These are phyloP conservation scores for Pleomassaria siparia DNA, from an alignment of 2,329 filamentous ascomycete species.

Conservation along the genomic window DNA sequence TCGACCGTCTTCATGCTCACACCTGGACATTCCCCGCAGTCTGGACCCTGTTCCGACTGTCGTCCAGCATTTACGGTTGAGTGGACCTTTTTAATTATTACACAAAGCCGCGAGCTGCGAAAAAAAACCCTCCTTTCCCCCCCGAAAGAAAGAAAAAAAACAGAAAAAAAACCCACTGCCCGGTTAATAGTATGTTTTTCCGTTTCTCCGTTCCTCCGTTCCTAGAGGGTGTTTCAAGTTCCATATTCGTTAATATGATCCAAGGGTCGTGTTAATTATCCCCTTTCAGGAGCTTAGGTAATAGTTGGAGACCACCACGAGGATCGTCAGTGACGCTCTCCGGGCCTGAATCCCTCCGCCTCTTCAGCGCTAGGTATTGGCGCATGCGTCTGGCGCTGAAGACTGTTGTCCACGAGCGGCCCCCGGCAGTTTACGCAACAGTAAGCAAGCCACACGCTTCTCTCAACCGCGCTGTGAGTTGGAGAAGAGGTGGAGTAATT, in stretches of 20 bases:
- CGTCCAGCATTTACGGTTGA: conserved; percentile 3
- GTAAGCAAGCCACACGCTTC: conserved; percentile 19
- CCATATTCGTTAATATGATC: background rate
- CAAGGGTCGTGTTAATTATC: background rate
- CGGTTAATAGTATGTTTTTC: background rate
- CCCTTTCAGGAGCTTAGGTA: background rate
- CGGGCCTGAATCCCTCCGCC: conserved; percentile 20
- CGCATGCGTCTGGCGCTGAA: conserved; percentile 25
- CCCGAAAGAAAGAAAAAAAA: too few species aligned
- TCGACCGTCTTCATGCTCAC: background rate
- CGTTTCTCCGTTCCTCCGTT: background rate
- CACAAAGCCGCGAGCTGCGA: conserved; percentile 17
- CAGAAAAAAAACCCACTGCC: conserved; percentile 9
- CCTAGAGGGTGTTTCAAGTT: background rate
- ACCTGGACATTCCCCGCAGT: conserved; percentile 15
- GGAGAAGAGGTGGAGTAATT: conserved; percentile 9
- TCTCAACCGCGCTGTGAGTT: conserved; percentile 21
- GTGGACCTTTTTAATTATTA: background rate
- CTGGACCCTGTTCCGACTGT: conserved; percentile 8
- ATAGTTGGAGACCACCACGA: too few species aligned
- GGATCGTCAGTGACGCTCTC: conserved; percentile 12
- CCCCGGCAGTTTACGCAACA: conserved; percentile 23
- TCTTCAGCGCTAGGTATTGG: conserved; percentile 27
- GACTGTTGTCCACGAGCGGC: conserved; percentile 17
- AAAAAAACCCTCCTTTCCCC: too few species aligned